Percentiles rank a stretch among this genome's conserved stretches.
phyloP scores from a whole-genome alignment of 768 basidiomycete species.

The Lentinula detonsa region DNA sequence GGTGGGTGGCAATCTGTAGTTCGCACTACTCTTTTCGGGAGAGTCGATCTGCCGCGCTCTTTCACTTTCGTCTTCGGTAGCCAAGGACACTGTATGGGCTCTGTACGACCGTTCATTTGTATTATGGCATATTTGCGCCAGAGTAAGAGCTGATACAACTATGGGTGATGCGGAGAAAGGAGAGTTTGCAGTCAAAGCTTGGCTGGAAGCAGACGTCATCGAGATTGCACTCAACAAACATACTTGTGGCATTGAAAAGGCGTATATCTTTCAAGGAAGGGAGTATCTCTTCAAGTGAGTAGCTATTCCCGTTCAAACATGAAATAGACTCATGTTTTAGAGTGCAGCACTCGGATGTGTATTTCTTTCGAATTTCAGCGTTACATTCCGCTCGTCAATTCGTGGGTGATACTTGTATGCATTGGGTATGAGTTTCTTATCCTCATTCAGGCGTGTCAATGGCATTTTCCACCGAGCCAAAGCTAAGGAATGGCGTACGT shows the following conservation, averaged over 20 bases:
- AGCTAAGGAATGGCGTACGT: conserved; percentile 64
- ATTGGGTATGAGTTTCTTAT: neutral
- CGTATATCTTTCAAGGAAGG: conserved; percentile 63
- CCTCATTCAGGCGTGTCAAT: conserved; percentile 31
- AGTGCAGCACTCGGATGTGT: conserved; percentile 55
- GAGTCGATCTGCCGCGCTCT: conserved; percentile 45
- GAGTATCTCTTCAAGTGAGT: conserved; percentile 77
- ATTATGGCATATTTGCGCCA: conserved; percentile 68
- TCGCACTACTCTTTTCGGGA: conserved; percentile 71
- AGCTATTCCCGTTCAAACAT: neutral
- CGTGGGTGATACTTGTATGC: conserved; percentile 31
- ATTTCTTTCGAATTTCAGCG: conserved; percentile 66
- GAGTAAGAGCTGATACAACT: conserved; percentile 40
- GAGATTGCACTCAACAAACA: conserved; percentile 59
- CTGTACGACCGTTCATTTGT: conserved; percentile 63
- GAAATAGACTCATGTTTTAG: neutral
- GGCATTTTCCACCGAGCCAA: conserved; percentile 47
- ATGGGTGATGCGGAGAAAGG: conserved; percentile 46
- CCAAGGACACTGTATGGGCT: conserved; percentile 71
- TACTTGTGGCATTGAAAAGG: conserved; percentile 59
- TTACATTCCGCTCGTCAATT: conserved; percentile 52
- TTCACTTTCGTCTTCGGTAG: conserved; percentile 23
- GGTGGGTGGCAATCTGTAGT: conserved; percentile 28
- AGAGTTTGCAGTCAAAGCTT: conserved; percentile 59
- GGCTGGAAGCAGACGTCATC: conserved; percentile 64